Base-by-base conservation (phyloP, 352 stramenopile genomes). In the Aphanomyces invadans region DNA sequence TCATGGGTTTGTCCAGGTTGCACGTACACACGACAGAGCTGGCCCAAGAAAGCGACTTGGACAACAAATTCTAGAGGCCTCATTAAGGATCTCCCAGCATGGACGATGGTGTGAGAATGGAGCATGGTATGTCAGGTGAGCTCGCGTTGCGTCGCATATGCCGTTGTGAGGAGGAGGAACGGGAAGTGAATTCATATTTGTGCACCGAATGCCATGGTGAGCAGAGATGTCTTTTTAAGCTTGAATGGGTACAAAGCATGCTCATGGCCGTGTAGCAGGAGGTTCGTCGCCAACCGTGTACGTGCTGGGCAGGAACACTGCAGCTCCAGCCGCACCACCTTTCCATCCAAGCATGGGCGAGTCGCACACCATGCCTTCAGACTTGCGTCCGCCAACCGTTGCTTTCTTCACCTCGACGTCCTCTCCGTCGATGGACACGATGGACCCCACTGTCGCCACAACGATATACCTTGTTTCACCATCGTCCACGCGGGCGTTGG, bases 341-440 rank as follows among this genome's bases (percentile, higher is more conserved):
- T 68, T 71, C 86, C 86, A 95, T 19, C 74, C 76, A 17, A 95
- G 68, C 82, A 95, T 92, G 36, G 54, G 68, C 1, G 69, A 74
- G 74, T 92, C 83, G 65, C 83, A 92, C 29, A 95, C 70, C 76
- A 95, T 92, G 23, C 86, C 86, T 62, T 90, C 76, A 7, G 70
- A 83, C 7, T 74, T 64, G 17, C 73, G 55, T 21, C 86, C 86
- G 33, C 81, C 83, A 19, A 95, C 77, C 5, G 72, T 69, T n/a
- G 79, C 77, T 66, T 80, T 90, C 64, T 71, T 80, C 2, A 92
- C 73, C 45, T 63, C 61, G 19, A 81, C 64, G 53, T 81, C 79
- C 53, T 87, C 77, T 9, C 66, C 26, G 28, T 71, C 65, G 46
- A 81, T 84, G 15, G 19, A 38, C 32, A 77, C 36, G n/a, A 45